A percentile compares a stretch with the other conserved stretches of the same genome.
Conservation (phyloP, 352 stramenopile species). For the Aphanomyces euteiches region DNA sequence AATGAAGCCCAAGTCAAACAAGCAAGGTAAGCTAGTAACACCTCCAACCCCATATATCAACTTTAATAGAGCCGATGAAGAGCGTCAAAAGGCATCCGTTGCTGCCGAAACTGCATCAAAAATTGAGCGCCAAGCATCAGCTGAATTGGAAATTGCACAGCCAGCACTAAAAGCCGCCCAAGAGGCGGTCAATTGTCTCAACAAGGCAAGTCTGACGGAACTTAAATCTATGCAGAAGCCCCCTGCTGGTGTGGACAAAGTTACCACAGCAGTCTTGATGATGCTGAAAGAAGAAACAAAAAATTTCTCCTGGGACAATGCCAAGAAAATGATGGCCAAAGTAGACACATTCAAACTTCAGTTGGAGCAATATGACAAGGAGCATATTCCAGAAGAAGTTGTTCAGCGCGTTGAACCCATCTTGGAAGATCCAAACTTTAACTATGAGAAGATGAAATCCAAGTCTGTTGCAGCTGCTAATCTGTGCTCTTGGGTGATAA, state of each 20-base stretch:
- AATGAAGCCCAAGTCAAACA: conserved; percentile 87
- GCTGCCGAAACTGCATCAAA: conserved; percentile 59
- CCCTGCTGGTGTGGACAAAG: conserved; percentile 83
- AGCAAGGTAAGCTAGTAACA: conserved; percentile 16
- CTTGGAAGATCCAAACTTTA: conserved; percentile 88
- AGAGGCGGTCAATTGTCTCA: conserved; percentile 86
- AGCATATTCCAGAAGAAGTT: conserved; percentile 87
- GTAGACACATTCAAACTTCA: conserved; percentile 89
- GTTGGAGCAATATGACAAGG: conserved; percentile 88
- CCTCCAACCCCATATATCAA: too few relatives aligned
- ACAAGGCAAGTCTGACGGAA: conserved; percentile 85
- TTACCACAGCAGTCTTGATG: conserved; percentile 87
- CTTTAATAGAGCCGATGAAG: conserved; percentile 53
- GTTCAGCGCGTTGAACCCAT: conserved; percentile 83
- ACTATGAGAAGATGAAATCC: conserved; percentile 92
- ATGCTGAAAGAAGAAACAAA: conserved; percentile 92
- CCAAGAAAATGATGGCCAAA: conserved; percentile 96
- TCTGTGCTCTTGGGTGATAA: conserved; percentile 91
- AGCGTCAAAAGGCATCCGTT: conserved; percentile 64
- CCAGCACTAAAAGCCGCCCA: conserved; percentile 77
- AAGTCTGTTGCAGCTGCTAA: conserved; percentile 89
- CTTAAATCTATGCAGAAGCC: conserved; percentile 87
- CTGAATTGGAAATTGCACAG: conserved; percentile 74
- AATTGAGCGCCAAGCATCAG: conserved; percentile 66
- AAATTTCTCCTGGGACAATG: conserved; percentile 93